Evolutionary conservation across 1,284 basidiomycete species (phyloP).

Genomic region (Microbotryomycetes sp.): DNA sequence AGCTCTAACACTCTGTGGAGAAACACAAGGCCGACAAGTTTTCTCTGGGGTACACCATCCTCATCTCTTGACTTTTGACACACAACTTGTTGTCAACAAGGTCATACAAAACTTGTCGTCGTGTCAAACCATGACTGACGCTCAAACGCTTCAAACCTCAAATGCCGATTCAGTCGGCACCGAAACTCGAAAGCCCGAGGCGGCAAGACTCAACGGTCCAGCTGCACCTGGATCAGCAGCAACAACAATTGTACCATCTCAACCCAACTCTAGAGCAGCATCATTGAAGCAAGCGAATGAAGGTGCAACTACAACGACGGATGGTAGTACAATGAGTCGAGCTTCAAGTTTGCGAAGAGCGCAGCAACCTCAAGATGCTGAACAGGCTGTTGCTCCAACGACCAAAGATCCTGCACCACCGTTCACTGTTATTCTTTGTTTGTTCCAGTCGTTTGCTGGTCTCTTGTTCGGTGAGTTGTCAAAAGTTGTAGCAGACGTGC

Average conservation of each 20-base stretch:
- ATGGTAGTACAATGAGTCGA: not conserved
- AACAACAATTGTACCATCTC: not conserved
- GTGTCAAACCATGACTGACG: no score
- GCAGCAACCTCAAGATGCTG: not conserved
- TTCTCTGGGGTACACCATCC: not conserved
- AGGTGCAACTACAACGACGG: not conserved
- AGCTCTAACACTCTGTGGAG: no score
- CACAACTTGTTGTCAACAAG: no score
- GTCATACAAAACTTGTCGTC: no score
- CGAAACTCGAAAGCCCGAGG: not conserved
- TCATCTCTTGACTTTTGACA: not conserved
- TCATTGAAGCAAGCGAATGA: constrained; percentile 16
- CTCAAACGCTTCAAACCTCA: no score
- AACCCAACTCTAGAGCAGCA: constrained; percentile 15
- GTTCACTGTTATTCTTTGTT: constrained; percentile 29
- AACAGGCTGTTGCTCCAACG: not conserved
- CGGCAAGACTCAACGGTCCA: not conserved
- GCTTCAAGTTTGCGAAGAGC: not conserved
- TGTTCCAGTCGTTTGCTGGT: constrained; percentile 30
- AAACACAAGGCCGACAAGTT: not conserved
- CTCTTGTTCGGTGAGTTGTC: constrained; percentile 22
- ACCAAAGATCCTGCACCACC: constrained; percentile 28
- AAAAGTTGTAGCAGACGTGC: no score
- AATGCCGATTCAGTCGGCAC: no score
- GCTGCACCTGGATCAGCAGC: not conserved